Evolutionary conservation across 768 basidiomycete genomes (phyloP).

Genomic region (Lactarius evosmus): DNA sequence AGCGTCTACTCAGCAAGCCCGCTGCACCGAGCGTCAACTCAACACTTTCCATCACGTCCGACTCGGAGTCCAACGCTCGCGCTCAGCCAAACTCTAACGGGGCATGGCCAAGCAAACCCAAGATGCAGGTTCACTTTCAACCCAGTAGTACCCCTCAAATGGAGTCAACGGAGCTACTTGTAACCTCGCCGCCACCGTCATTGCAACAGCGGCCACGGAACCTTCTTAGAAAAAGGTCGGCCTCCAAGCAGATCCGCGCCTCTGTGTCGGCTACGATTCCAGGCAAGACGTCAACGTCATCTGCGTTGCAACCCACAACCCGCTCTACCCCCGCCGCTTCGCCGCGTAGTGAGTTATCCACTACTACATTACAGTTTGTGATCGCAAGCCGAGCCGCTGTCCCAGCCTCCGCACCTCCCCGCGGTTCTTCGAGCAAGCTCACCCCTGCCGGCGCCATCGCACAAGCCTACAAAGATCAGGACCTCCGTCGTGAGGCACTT

Average conservation of each 20-base stretch:
- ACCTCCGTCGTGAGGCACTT: conserved; percentile 24
- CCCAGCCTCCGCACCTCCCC: conserved; percentile 5
- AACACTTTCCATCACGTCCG: conserved; percentile 26
- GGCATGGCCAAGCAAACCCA: conserved; percentile 18
- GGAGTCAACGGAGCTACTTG: conserved; percentile 9
- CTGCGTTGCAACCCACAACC: conserved; percentile 3
- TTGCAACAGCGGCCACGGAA: conserved; percentile 10
- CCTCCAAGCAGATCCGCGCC: background rate
- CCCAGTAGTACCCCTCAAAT: background rate
- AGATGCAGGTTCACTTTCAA: conserved; percentile 1
- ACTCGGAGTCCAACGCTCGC: conserved; percentile 21
- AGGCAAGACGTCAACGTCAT: conserved; percentile 4
- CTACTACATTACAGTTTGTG: conserved; percentile 13
- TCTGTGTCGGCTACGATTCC: background rate
- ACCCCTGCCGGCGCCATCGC: conserved; percentile 27
- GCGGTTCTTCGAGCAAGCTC: conserved; percentile 21
- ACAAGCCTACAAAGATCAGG: conserved; percentile 28
- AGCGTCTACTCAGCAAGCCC: conserved; percentile 29
- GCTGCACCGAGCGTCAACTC: conserved; percentile 26
- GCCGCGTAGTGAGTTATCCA: conserved; percentile 7
- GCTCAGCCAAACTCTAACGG: background rate
- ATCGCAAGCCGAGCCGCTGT: conserved; percentile 7
- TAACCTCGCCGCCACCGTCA: background rate
- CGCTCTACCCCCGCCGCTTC: conserved; percentile 3
- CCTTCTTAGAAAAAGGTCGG: conserved; percentile 17